phyloP scores from a whole-genome alignment of 805 yeast genomes.

The Myxozyma mucilagina region DNA sequence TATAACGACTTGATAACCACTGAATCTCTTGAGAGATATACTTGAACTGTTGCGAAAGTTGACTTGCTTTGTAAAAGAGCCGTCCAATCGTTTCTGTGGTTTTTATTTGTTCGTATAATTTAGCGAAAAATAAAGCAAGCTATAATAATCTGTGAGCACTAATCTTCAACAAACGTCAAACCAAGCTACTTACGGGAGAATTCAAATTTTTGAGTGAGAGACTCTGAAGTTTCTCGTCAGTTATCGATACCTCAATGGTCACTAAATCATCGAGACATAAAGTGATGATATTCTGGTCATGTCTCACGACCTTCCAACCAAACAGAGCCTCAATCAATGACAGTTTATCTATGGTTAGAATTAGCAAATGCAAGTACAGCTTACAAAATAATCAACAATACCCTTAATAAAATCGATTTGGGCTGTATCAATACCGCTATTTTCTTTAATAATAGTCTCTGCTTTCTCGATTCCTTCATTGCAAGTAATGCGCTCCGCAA shows the following conservation, averaged over 20 bases:
- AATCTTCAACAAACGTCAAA: background rate
- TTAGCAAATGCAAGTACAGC: background rate
- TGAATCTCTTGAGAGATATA: constrained; percentile 3
- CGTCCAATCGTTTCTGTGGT: background rate
- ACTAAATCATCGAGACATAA: constrained; percentile 6
- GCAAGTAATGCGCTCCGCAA: constrained; percentile 20
- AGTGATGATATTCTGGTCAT: background rate
- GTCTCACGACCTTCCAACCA: constrained; percentile 17
- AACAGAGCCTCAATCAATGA: constrained; percentile 1
- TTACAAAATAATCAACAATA: background rate
- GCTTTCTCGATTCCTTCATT: constrained; percentile 27
- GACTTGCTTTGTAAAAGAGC: background rate
- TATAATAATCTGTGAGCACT: background rate
- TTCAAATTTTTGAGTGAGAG: background rate
- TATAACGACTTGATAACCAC: constrained; percentile 13
- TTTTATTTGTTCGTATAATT: background rate
- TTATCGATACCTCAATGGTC: background rate
- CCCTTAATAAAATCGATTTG: constrained; percentile 27
- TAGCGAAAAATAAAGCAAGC: constrained; percentile 9
- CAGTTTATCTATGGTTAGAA: constrained; percentile 5
- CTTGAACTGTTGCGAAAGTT: background rate
- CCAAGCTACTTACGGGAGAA: constrained; percentile 1
- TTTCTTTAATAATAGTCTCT: constrained; percentile 30
- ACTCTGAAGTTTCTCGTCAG: background rate
- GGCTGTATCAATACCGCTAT: constrained; percentile 29